Base-by-base conservation (phyloP, 495 filamentous ascomycete species). In the Glarea lozoyensis region DNA sequence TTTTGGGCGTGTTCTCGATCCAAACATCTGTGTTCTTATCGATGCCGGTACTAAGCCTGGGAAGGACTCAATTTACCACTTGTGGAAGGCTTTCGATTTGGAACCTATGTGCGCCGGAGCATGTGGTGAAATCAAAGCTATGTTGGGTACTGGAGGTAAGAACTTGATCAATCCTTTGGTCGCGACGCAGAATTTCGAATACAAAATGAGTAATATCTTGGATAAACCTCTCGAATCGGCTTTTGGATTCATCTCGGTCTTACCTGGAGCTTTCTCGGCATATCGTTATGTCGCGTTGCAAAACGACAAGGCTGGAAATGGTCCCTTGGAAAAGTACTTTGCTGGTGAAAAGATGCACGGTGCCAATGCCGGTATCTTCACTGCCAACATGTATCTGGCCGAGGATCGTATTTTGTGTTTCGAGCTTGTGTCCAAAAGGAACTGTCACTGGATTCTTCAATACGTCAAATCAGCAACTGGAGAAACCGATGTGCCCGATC, bases 331-430 rank as follows among this genome's bases (percentile, higher is more conserved):
- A 23, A 60, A 64, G 42, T 64, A 64, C 41, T 64, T 65, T 50
- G 55, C 59, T 31, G 62, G 61, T 52, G 62, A 65, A 30, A 60
- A 62, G 32, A n/a, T n/a, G n/a, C 63, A 57, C 11, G 42, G 93
- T 10, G 86, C 95, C 53, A 87, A 97, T 58, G 92, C 93, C 3
- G 93, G 97, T 58, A 89, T 99, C 5, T 99, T 99, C 57, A 97
- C 93, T 0, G 93, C 93, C 4, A 99, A 99, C 55, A 99, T 99
- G 93, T 97, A 97, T 55, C 69, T 99, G 34, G 93, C 93, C 10
- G 93, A 99, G 59, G 93, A 99, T 67, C 83, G 93, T 64, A 99
- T 99, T 62, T 72, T 99, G 12, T 99, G 93, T 64, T 99, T 90
- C 90, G 93, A 99, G 73, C 63, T 98, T 38, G 92, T 98, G 3